Conservation (phyloP, 768 basidiomycete species). For the Tylopilus felleus region DNA sequence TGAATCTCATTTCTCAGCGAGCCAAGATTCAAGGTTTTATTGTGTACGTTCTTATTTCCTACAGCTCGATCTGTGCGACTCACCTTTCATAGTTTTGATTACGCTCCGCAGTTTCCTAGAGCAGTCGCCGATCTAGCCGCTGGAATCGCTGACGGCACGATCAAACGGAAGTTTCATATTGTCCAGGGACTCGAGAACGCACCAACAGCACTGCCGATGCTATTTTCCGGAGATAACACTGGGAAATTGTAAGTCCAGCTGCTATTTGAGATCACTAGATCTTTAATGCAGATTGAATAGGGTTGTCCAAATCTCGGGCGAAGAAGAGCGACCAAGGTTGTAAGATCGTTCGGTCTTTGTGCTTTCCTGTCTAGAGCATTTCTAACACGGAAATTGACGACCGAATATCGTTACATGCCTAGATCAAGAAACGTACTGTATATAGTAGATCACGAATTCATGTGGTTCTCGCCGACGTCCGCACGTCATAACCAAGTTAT, state of each 20-base stretch:
- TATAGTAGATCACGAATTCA: slow-evolving; percentile 1
- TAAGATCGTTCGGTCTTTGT: background rate
- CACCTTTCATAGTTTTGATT: slow-evolving; percentile 60
- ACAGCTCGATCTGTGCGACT: background rate
- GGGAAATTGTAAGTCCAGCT: slow-evolving; percentile 59
- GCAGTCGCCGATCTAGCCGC: slow-evolving; percentile 56
- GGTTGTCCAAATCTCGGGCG: slow-evolving; percentile 40
- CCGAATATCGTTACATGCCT: background rate
- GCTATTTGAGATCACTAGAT: background rate
- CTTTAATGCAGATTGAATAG: slow-evolving; percentile 31
- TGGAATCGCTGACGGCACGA: slow-evolving; percentile 61
- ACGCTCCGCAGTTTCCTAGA: slow-evolving; percentile 52
- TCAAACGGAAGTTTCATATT: slow-evolving; percentile 79
- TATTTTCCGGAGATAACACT: slow-evolving; percentile 74
- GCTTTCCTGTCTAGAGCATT: background rate
- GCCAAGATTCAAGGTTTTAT: slow-evolving; percentile 84
- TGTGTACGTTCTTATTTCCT: slow-evolving; percentile 44
- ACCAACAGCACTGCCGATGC: slow-evolving; percentile 61
- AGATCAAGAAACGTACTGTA: slow-evolving; percentile 13
- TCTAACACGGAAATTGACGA: background rate
- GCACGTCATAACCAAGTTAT: background rate
- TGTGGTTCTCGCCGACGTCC: background rate
- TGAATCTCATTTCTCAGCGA: slow-evolving; percentile 69
- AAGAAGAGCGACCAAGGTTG: background rate
- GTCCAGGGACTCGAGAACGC: slow-evolving; percentile 74